phyloP scores from a whole-genome alignment of 306 rosid species.

The Vigna mungo region DNA sequence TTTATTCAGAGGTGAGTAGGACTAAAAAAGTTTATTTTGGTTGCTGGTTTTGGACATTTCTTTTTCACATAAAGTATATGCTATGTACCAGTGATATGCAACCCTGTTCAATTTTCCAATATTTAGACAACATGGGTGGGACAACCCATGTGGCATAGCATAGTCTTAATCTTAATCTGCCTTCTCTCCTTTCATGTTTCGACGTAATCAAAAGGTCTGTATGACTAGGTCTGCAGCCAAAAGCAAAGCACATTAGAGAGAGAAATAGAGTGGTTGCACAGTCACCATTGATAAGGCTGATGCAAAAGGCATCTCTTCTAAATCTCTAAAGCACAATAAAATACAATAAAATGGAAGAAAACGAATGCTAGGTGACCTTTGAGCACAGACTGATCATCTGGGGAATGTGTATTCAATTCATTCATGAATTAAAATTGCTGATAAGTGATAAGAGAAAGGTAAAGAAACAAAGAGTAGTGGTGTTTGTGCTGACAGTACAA shows the following conservation, averaged over 20 bases:
- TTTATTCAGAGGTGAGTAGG: slow-evolving; percentile 16
- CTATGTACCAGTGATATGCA: slow-evolving; percentile 35
- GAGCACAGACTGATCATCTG: background rate
- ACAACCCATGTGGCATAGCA: slow-evolving; percentile 70
- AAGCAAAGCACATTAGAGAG: slow-evolving; percentile 47
- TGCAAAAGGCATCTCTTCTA: slow-evolving; percentile 42
- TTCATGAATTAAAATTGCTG: background rate
- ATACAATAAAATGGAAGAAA: background rate
- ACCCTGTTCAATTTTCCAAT: slow-evolving; percentile 28
- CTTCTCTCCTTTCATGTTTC: slow-evolving; percentile 49
- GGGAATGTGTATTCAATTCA: background rate
- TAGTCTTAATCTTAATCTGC: slow-evolving; percentile 37
- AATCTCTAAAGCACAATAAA: slow-evolving; percentile 30
- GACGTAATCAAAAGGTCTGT: slow-evolving; percentile 60
- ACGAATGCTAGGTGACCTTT: background rate
- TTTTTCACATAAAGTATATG: slow-evolving; percentile 31
- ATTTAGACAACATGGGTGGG: slow-evolving; percentile 50
- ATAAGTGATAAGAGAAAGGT: background rate
- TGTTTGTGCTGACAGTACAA: background rate
- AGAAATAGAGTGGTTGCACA: slow-evolving; percentile 42
- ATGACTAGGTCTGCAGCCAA: slow-evolving; percentile 60
- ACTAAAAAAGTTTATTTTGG: slow-evolving; percentile 26
- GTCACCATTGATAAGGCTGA: slow-evolving; percentile 53
- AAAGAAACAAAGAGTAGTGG: background rate
- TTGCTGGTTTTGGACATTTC: slow-evolving; percentile 12